These are phyloP conservation scores for Auriscalpium orientale DNA, from an alignment of 768 basidiomycete species.

Conservation along the genomic window DNA sequence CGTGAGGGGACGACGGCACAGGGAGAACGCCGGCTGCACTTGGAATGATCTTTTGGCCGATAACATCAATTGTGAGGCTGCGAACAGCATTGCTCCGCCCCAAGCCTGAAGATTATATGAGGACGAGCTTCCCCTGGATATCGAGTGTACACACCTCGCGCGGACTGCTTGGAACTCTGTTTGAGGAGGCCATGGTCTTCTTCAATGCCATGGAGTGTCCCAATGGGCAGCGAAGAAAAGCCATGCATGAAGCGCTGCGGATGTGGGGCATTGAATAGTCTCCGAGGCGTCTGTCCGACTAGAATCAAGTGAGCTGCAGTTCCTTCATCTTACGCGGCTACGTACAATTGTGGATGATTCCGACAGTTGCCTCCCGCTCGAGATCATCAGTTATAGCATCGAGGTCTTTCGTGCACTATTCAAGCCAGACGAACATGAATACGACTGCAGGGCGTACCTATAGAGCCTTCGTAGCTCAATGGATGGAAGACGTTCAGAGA, in stretches of 20 bases:
- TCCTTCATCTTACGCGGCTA: background rate
- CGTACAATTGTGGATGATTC: slow-evolving; percentile 91
- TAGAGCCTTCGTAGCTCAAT: slow-evolving; percentile 85
- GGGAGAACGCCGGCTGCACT: slow-evolving; percentile 50
- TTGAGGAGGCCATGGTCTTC: slow-evolving; percentile 71
- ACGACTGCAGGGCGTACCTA: slow-evolving; percentile 37
- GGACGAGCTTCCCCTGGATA: background rate
- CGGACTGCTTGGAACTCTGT: slow-evolving; percentile 42
- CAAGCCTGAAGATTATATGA: slow-evolving; percentile 31
- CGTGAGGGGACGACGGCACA: slow-evolving; percentile 54
- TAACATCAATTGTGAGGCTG: slow-evolving; percentile 47
- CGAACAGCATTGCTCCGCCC: slow-evolving; percentile 39
- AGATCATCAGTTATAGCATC: slow-evolving; percentile 81
- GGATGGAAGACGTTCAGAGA: slow-evolving; percentile 88
- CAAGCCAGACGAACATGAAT: background rate
- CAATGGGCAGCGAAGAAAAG: slow-evolving; percentile 62
- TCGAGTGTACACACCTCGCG: slow-evolving; percentile 39
- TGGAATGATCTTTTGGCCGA: slow-evolving; percentile 55
- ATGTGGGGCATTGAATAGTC: slow-evolving; percentile 73
- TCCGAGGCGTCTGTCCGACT: slow-evolving; percentile 91
- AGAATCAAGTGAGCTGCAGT: background rate
- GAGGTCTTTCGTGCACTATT: slow-evolving; percentile 44
- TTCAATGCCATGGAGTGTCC: slow-evolving; percentile 66
- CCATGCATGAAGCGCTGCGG: slow-evolving; percentile 70
- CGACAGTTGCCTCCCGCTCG: slow-evolving; percentile 87